Base-by-base conservation (phyloP, 2,329 filamentous ascomycete species). In the Trichophyton mentagrophytes region DNA sequence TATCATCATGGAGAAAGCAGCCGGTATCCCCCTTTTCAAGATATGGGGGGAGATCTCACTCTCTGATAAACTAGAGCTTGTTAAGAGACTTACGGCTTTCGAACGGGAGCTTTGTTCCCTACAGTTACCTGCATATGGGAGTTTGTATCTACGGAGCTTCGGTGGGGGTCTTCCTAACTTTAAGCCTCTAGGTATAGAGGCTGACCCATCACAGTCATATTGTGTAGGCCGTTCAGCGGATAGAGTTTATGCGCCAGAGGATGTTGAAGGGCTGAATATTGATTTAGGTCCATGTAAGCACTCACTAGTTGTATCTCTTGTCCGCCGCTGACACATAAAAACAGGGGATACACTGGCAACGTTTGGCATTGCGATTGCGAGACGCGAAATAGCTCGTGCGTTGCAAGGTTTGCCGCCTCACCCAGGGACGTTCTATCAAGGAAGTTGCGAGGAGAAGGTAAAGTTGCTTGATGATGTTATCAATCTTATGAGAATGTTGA, bases 131-230 rank as follows among this genome's bases (percentile, higher is more conserved):
- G 65, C 63, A n/a, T 69, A 69, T 62, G 65, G 67, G 40, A 66
- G 66, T 42, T 60, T 69, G 3, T 70, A 68, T 49, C 61, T 64
- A 56, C 61, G 63, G n/a, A 60, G 53, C 38, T 71, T 72, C 17
- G 36, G 61, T 25, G 62, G 65, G 13, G 5, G 65, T 30, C 13
- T 30, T 8, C 9, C 55, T 4, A 7, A n/a, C 13, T 40, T 6
- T 9, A 72, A 67, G 49, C 70, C 71, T n/a, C 67, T 67, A 36
- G 68, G 53, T 63, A 72, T 66, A 68, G 30, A 57, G 8, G 30
- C 13, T 17, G 55, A 57, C 38, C 55, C 55, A 25, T 40, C 55
- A 4, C 27, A 57, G 20, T 57, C 55, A 38, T 57, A 57, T 33
- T 57, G 55, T 11, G 38, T 57, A 7, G 55, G 55, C 15, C 55